Evolutionary conservation across 495 filamentous ascomycete species (phyloP).

Genomic region (Podospora tetraspora): DNA sequence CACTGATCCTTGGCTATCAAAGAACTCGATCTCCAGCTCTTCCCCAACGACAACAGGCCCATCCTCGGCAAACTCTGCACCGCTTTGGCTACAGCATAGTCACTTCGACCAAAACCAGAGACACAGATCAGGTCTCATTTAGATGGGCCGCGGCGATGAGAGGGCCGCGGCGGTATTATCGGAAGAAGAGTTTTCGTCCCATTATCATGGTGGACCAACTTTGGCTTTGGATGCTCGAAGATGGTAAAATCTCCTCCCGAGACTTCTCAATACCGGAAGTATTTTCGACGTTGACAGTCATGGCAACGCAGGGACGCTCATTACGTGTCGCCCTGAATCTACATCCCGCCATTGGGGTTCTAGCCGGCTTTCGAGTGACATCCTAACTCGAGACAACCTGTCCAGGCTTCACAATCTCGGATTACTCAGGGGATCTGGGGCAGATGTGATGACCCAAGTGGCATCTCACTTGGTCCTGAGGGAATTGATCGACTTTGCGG

Average conservation of each 20-base stretch:
- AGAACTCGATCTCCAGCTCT: background rate
- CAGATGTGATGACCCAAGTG: background rate
- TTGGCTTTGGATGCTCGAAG: background rate
- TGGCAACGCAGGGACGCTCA: background rate
- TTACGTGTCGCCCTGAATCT: background rate
- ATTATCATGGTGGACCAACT: slow-evolving; percentile 6
- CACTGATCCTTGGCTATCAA: background rate
- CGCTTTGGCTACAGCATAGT: background rate
- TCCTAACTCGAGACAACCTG: background rate
- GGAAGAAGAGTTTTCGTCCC: background rate
- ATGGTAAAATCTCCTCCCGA: background rate
- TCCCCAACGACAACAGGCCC: background rate
- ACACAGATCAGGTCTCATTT: background rate
- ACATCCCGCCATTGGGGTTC: background rate
- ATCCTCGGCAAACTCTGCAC: background rate
- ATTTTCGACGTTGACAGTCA: background rate
- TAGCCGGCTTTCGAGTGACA: too few relatives aligned
- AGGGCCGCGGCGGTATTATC: too few relatives aligned
- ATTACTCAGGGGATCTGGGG: background rate
- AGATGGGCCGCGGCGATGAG: background rate
- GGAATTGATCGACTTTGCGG: background rate
- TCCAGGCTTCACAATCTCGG: background rate
- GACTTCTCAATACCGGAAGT: background rate
- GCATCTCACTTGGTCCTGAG: background rate
- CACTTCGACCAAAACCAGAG: background rate